A percentile compares a stretch with the other conserved stretches of the same genome.
Conservation (phyloP, 2,329 filamentous ascomycete genomes). For the Fonsecaea pugnacius region DNA sequence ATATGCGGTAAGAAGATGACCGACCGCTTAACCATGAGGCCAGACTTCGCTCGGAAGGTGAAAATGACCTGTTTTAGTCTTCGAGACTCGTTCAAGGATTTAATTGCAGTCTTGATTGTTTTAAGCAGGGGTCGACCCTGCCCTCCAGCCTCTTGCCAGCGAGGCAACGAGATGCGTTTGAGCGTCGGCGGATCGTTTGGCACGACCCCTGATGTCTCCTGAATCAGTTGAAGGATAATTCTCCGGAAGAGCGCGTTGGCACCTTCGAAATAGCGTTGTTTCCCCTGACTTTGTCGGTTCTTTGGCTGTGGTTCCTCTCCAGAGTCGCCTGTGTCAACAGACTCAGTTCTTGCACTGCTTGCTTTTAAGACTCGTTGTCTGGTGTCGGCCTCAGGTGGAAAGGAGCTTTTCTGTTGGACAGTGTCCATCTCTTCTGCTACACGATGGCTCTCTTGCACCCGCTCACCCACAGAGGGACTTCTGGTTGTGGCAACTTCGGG, state of each 20-base stretch:
- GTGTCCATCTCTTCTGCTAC: not conserved
- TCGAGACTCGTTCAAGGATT: slow-evolving; percentile 54
- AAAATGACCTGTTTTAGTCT: slow-evolving; percentile 60
- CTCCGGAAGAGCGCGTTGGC: slow-evolving; percentile 41
- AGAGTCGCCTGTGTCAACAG: not conserved
- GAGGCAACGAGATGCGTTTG: slow-evolving; percentile 30
- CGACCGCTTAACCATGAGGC: slow-evolving; percentile 54
- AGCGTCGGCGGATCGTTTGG: slow-evolving; percentile 55
- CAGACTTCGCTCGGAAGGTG: slow-evolving; percentile 54
- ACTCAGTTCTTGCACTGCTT: not conserved
- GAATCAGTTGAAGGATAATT: slow-evolving; percentile 60
- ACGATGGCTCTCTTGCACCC: slow-evolving; percentile 1
- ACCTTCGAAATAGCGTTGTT: not conserved
- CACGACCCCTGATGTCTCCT: slow-evolving; percentile 60
- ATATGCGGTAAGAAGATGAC: slow-evolving; percentile 57
- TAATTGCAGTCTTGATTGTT: slow-evolving; percentile 58
- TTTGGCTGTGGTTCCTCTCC: not conserved
- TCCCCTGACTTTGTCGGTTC: not conserved
- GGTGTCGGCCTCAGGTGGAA: not conserved
- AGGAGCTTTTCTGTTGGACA: not conserved
- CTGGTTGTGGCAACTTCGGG: slow-evolving; percentile 1
- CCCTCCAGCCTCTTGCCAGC: slow-evolving; percentile 55
- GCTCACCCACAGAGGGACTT: not conserved
- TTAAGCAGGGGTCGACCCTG: slow-evolving; percentile 56
- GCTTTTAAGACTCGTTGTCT: not conserved